These are phyloP conservation scores for Penicillium manginii DNA, from an alignment of 495 filamentous ascomycete species.

Conservation along the genomic window DNA sequence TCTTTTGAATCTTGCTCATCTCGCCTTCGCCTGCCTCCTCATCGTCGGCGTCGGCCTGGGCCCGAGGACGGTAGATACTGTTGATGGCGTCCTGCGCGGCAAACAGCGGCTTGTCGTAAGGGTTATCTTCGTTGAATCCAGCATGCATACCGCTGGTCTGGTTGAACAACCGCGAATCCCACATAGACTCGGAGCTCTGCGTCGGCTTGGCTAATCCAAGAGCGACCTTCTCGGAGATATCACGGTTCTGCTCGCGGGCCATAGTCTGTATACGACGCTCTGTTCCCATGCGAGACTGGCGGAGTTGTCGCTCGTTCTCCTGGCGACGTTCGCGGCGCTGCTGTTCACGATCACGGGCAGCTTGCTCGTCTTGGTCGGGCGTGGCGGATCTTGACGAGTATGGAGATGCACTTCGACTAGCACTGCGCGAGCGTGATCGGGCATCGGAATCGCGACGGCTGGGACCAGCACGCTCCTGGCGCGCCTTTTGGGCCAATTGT, in stretches of 20 bases:
- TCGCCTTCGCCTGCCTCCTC: conserved; percentile 82
- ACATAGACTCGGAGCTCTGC: conserved; percentile 88
- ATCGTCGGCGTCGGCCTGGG: conserved; percentile 68
- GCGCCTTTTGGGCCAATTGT: conserved; percentile 85
- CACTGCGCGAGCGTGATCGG: conserved; percentile 44
- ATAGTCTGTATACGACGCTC: conserved; percentile 88
- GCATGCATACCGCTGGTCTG: conserved; percentile 84
- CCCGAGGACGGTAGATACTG: conserved; percentile 87
- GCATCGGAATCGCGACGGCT: conserved; percentile 44
- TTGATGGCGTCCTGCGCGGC: conserved; percentile 94
- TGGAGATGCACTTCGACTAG: conserved; percentile 57
- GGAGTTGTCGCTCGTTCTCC: conserved; percentile 85
- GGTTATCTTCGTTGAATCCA: conserved; percentile 97
- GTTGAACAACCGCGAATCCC: conserved; percentile 94
- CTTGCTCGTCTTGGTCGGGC: conserved; percentile 66
- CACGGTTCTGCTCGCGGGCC: conserved; percentile 93
- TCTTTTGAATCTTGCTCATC: conserved; percentile 84
- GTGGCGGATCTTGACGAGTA: conserved; percentile 60
- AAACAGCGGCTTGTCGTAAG: conserved; percentile 96
- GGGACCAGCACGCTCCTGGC: conserved; percentile 70
- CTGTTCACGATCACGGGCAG: conserved; percentile 72
- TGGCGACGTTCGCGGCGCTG: conserved; percentile 75
- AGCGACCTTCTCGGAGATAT: conserved; percentile 97
- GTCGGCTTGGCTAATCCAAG: conserved; percentile 95
- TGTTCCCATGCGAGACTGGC: conserved; percentile 93